Conservation (phyloP, 306 rosid species). For the Echinosophora koreensis region DNA sequence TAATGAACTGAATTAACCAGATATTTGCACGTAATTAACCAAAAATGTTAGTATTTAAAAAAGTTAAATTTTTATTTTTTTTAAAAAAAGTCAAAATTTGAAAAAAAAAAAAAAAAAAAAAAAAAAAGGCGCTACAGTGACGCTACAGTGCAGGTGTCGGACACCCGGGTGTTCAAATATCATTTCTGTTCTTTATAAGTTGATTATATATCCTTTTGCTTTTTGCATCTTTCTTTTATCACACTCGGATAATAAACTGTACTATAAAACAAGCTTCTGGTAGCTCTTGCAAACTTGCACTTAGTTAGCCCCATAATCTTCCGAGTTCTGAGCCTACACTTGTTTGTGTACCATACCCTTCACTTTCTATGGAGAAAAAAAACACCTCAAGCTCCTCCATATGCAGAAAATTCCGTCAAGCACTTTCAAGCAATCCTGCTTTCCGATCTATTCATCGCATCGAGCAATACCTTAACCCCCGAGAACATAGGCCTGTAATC, state of each 20-base stretch:
- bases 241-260: neutral
- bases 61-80: too few species aligned
- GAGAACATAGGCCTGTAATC: too few species aligned
- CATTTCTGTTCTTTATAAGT: neutral
- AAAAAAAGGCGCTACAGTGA: too few species aligned
- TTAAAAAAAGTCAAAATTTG: too few species aligned
- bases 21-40: too few species aligned
- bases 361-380: slow-evolving; percentile 50
- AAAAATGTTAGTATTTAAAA: too few species aligned
- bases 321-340: too few species aligned
- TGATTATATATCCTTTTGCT: neutral
- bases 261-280: slow-evolving; percentile 43
- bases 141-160: too few species aligned
- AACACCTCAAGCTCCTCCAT: slow-evolving; percentile 42
- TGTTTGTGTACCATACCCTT: neutral
- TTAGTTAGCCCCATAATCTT: too few species aligned
- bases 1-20: too few species aligned
- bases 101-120: too few species aligned
- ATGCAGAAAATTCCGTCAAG: slow-evolving; percentile 62
- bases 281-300: neutral
- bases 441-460: slow-evolving; percentile 19
- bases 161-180: too few species aligned
- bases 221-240: neutral
- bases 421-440: slow-evolving; percentile 43
- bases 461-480: neutral